These are phyloP conservation scores for Fragaria vesca DNA, from an alignment of 306 rosid species.

Conservation along the genomic window DNA sequence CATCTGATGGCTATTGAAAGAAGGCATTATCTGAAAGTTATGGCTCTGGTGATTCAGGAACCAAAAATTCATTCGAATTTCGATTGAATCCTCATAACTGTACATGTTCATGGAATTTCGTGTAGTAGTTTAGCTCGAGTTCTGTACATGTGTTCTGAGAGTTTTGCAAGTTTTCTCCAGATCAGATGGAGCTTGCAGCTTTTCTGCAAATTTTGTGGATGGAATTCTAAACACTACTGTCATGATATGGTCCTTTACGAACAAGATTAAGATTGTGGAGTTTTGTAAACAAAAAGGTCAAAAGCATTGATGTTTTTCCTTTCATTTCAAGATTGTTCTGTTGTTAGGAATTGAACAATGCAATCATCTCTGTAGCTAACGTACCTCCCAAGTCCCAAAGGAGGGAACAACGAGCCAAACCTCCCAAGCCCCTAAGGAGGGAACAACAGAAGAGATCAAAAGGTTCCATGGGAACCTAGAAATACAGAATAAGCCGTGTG, in stretches of 20 bases:
- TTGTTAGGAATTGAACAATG: neutral
- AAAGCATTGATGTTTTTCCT: neutral
- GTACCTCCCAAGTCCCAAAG: neutral
- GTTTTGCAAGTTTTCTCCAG: slow-evolving; percentile 18
- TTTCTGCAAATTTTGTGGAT: neutral
- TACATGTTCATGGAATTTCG: slow-evolving; percentile 16
- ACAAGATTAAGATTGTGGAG: neutral
- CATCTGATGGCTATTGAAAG: neutral
- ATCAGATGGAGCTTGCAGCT: slow-evolving; percentile 11
- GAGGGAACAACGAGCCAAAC: too few species aligned
- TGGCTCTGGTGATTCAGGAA: neutral
- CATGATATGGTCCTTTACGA: neutral
- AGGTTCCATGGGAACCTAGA: too few species aligned
- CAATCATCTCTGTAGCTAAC: too few species aligned
- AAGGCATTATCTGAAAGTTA: slow-evolving; percentile 6
- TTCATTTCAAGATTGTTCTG: neutral
- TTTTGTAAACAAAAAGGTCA: neutral
- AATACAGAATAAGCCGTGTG: too few species aligned
- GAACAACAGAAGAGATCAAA: neutral
- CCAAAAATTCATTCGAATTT: neutral
- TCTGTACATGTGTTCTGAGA: slow-evolving; percentile 26
- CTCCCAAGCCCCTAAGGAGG: neutral
- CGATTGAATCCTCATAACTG: neutral
- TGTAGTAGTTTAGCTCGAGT: slow-evolving; percentile 9
- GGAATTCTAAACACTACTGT: neutral